These are phyloP conservation scores for Suhomyces maxii DNA, from an alignment of 1,139 yeast species.

Conservation along the genomic window DNA sequence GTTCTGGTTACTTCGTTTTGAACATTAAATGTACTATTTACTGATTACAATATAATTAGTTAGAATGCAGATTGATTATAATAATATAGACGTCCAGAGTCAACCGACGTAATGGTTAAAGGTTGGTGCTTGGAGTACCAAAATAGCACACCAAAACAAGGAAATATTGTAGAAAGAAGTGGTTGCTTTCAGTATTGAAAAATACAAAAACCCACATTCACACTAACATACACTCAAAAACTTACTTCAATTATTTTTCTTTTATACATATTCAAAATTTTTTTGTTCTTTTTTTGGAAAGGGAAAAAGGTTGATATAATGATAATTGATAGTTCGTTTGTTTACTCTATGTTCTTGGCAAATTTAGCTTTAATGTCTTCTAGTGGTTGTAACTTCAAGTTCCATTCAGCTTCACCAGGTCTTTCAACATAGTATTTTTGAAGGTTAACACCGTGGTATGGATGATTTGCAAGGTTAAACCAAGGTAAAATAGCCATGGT, in stretches of 20 bases:
- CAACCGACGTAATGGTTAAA: background rate
- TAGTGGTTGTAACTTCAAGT: constrained; percentile 45
- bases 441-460: constrained; percentile 78
- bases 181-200: too few relatives aligned
- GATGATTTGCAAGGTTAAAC: constrained; percentile 82
- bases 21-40: background rate
- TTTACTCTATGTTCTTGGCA: constrained; percentile 31
- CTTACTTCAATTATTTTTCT: too few relatives aligned
- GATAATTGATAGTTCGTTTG: background rate
- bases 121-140: background rate
- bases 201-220: too few relatives aligned
- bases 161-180: too few relatives aligned
- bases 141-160: too few relatives aligned
- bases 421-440: constrained; percentile 69
- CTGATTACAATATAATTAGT: background rate
- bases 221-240: too few relatives aligned
- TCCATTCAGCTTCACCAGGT: constrained; percentile 54
- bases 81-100: constrained; percentile 7
- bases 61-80: constrained; percentile 10
- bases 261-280: too few relatives aligned
- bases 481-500: constrained; percentile 69
- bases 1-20: too few relatives aligned
- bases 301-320: too few relatives aligned
- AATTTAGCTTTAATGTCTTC: constrained; percentile 50
- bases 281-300: too few relatives aligned